Evolutionary conservation across 257 asterid species (phyloP), one percentile per base, ranked within the genome.

Genomic region (Capsicum chinense): DNA sequence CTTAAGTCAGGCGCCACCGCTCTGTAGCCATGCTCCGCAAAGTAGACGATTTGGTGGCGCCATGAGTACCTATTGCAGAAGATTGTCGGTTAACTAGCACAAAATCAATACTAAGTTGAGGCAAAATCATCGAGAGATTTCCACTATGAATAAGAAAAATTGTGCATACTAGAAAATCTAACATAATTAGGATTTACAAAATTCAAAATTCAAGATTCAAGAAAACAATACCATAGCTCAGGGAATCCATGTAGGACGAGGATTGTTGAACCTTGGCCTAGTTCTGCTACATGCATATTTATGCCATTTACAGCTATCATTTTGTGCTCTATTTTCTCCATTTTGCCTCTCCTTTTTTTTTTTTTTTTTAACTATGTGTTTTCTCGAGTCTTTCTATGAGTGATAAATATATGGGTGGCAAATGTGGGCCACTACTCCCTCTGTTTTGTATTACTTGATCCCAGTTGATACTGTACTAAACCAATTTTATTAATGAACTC

Each of bases 1-100:
- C 97, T 89, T 87, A 95, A 79, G 84, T 93, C 97, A 64, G 93
- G 98, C 39, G 95, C 97, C 83, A 89, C 92, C 1, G 98, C 95
- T 1, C 92, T 89, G 86, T 87, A 95, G 8, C 97, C 98, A 8
- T 85, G 91, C 59, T 80, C 91, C 13, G 97, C 98, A 91, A 92
- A 37, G 92, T 83, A 92, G 8, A 84, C 60, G 79, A 95, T 92
- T 68, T 95, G 97, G 94, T 95, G 97, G 85, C 97, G 95, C 98
- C 98, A 92, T 9, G 98, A 88, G 88, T 95, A 68, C 78, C 78
- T 68, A 4, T 68, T 68, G 7, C 0, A 6, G 14, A 19, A 60
- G 37, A 59, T 59, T 2, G 5, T 59, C 33, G 3, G 33, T 59
- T 3, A 59, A 59, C 66, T n/a, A 59, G 66, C 66, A 17, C 64